phyloP scores from a whole-genome alignment of 1,284 basidiomycete genomes.

The Cryptococcus hybrid region DNA sequence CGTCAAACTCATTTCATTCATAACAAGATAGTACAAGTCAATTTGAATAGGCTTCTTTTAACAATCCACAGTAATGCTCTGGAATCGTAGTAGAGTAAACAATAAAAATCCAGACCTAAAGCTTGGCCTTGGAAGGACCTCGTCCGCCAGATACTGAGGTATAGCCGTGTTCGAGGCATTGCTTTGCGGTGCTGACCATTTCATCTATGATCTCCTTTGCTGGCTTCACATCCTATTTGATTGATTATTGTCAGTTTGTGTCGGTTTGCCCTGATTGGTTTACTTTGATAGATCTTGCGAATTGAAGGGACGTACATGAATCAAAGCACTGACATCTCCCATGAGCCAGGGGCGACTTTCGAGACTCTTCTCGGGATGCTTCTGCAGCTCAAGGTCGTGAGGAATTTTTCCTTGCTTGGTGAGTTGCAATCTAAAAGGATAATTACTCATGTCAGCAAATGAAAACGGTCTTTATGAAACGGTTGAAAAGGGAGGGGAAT shows the following conservation, averaged over 20 bases:
- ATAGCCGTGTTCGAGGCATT: conserved; percentile 29
- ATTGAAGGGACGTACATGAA: conserved; percentile 51
- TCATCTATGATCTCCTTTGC: conserved; percentile 76
- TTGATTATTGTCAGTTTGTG: neutral
- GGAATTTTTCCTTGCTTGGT: conserved; percentile 76
- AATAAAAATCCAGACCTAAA: no score
- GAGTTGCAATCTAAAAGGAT: conserved; percentile 64
- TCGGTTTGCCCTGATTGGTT: neutral
- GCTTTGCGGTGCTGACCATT: conserved; percentile 56
- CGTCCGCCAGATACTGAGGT: neutral
- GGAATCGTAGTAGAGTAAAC: no score
- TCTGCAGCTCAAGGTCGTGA: conserved; percentile 64
- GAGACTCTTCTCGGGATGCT: conserved; percentile 70
- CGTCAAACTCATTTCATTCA: no score
- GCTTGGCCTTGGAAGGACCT: neutral
- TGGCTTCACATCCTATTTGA: conserved; percentile 62
- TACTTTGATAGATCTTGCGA: neutral
- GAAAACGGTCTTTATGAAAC: neutral
- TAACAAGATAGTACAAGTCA: no score
- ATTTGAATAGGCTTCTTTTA: no score
- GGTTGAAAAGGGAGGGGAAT: neutral
- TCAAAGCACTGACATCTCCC: conserved; percentile 72
- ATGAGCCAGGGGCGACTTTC: conserved; percentile 70
- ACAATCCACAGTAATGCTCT: no score
- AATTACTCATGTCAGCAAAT: conserved; percentile 55